Percentiles rank a stretch among this genome's conserved stretches.
phyloP scores from a whole-genome alignment of 352 stramenopile species.

The Lagenidium giganteum region DNA sequence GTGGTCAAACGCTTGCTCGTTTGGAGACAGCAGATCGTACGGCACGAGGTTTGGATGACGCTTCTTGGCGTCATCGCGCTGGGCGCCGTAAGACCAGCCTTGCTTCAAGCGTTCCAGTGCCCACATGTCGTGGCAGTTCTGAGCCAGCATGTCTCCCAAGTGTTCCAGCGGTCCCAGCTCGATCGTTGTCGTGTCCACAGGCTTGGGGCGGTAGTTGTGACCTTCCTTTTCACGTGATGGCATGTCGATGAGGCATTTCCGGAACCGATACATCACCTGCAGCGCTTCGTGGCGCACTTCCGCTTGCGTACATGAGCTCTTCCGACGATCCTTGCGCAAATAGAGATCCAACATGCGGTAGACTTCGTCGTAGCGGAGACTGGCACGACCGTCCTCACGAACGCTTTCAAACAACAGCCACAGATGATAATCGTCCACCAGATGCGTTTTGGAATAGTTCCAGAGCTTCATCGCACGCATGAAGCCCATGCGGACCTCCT shows the following conservation, averaged over 20 bases:
- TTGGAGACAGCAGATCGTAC: slow-evolving; percentile 71
- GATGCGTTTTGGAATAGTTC: slow-evolving; percentile 73
- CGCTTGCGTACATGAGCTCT: slow-evolving; percentile 54
- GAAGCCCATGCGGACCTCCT: slow-evolving; percentile 67
- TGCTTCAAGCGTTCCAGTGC: slow-evolving; percentile 79
- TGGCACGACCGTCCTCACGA: slow-evolving; percentile 62
- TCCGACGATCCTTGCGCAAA: slow-evolving; percentile 73
- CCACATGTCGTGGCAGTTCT: slow-evolving; percentile 88
- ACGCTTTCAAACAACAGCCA: slow-evolving; percentile 73
- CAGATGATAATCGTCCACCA: slow-evolving; percentile 83
- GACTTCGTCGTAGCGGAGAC: slow-evolving; percentile 81
- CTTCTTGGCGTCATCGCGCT: slow-evolving; percentile 73
- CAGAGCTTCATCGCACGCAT: slow-evolving; percentile 78
- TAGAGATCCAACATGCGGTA: slow-evolving; percentile 83
- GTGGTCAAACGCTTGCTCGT: slow-evolving; percentile 83
- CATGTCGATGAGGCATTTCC: slow-evolving; percentile 86
- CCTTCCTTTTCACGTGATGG: slow-evolving; percentile 84
- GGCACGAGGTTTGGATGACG: slow-evolving; percentile 78
- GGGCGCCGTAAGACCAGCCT: slow-evolving; percentile 67
- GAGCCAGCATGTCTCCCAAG: slow-evolving; percentile 67
- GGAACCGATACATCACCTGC: slow-evolving; percentile 88
- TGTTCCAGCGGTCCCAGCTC: slow-evolving; percentile 70
- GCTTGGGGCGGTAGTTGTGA: slow-evolving; percentile 84
- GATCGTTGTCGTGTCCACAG: slow-evolving; percentile 72
- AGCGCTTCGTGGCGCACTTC: slow-evolving; percentile 73